Evolutionary conservation across 1,284 basidiomycete species (phyloP).

Genomic region (Sporisorium scitamineum): DNA sequence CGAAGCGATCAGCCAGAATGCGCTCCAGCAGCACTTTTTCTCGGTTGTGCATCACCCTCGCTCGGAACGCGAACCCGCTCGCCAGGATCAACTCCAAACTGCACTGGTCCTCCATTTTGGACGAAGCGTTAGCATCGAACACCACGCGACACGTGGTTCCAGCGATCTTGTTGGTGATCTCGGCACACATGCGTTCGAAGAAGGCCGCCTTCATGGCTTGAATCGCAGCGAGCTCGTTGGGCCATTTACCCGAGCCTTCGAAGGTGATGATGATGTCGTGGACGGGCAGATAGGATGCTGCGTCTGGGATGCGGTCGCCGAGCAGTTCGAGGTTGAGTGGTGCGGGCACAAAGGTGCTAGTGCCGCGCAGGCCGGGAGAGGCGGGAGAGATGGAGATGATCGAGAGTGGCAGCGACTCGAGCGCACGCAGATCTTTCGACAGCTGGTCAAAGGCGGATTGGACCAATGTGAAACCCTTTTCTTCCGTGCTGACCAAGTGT

Average conservation of each 20-base stretch:
- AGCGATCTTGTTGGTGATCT: slow-evolving; percentile 50
- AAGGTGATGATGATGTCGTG: slow-evolving; percentile 72
- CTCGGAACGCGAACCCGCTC: slow-evolving; percentile 87
- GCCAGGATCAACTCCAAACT: slow-evolving; percentile 82
- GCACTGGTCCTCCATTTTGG: slow-evolving; percentile 76
- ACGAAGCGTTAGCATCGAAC: slow-evolving; percentile 72
- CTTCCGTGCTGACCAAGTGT: slow-evolving; percentile 68
- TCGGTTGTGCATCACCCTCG: slow-evolving; percentile 87
- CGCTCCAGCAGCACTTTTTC: slow-evolving; percentile 84
- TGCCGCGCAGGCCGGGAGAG: slow-evolving; percentile 80
- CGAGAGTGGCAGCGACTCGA: slow-evolving; percentile 82
- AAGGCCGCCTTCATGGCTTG: slow-evolving; percentile 96
- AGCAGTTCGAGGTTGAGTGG: slow-evolving; percentile 71
- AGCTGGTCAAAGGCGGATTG: slow-evolving; percentile 84
- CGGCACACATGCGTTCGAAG: slow-evolving; percentile 63
- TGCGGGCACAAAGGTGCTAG: slow-evolving; percentile 79
- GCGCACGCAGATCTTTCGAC: slow-evolving; percentile 80
- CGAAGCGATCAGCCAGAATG: slow-evolving; percentile 71
- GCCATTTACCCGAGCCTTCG: slow-evolving; percentile 89
- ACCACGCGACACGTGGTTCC: slow-evolving; percentile 70
- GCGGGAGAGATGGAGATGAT: slow-evolving; percentile 80
- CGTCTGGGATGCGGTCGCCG: slow-evolving; percentile 65
- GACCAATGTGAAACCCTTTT: slow-evolving; percentile 78
- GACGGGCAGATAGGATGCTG: slow-evolving; percentile 70
- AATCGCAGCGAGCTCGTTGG: slow-evolving; percentile 90